Percentiles rank a stretch among this genome's conserved stretches.
Conservation (phyloP, 2,329 filamentous ascomycete species). For the Myriosclerotinia duriaeana region DNA sequence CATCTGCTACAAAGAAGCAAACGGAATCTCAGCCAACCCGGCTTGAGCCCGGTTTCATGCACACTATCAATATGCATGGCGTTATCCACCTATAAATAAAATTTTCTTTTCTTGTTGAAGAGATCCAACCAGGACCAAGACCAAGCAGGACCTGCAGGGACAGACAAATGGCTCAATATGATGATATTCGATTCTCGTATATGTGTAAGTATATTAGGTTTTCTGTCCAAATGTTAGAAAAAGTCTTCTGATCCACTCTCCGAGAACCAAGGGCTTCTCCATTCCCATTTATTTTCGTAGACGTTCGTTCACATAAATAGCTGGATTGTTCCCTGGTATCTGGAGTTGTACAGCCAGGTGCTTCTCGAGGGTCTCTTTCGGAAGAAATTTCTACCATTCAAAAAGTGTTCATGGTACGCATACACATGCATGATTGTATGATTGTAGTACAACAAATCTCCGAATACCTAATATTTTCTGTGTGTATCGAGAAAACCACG, state of each 20-base stretch:
- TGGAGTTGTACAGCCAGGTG: background rate
- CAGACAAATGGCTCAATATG: background rate
- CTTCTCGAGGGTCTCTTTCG: background rate
- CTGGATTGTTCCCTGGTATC: background rate
- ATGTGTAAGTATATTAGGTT: background rate
- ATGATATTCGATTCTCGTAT: conserved; percentile 13
- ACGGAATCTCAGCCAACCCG: conserved; percentile 13
- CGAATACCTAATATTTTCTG: background rate
- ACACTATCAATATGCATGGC: conserved; percentile 4
- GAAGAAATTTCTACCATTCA: background rate
- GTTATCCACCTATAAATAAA: conserved; percentile 6
- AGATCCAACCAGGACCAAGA: conserved; percentile 1
- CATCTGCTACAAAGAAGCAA: conserved; percentile 14
- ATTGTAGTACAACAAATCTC: conserved; percentile 11
- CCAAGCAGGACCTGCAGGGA: conserved; percentile 24
- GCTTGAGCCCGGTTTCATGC: background rate
- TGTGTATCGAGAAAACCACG: conserved; percentile 10
- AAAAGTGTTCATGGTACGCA: background rate
- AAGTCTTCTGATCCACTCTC: conserved; percentile 10
- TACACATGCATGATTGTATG: conserved; percentile 1
- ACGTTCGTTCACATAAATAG: background rate
- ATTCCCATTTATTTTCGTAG: conserved; percentile 5
- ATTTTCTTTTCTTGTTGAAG: conserved; percentile 8
- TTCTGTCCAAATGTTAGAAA: background rate
- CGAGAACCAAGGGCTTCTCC: background rate